These are phyloP conservation scores for Atkinsonella hypoxylon DNA, from an alignment of 2,329 filamentous ascomycete species.

Conservation along the genomic window DNA sequence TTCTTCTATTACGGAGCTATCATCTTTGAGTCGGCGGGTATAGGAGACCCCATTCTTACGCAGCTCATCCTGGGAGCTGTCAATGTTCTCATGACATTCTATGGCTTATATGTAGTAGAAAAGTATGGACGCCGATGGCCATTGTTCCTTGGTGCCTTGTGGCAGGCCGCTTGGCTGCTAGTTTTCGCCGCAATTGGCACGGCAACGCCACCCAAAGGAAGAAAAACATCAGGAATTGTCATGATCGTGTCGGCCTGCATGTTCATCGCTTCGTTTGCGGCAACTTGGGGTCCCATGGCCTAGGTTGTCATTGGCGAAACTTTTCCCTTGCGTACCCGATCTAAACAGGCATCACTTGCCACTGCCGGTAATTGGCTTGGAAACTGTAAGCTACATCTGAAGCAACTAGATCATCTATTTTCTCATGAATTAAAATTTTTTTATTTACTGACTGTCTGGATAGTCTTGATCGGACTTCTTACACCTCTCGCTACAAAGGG, in stretches of 20 bases:
- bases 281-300: conserved; percentile 57
- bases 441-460: neutral
- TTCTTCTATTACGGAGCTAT: conserved; percentile 56
- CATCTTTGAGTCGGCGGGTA: conserved; percentile 55
- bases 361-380: conserved; percentile 46
- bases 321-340: conserved; percentile 45
- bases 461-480: conserved; percentile 53
- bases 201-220: conserved; percentile 27
- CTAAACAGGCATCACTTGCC: conserved; percentile 41
- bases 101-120: conserved; percentile 57
- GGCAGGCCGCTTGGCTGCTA: conserved; percentile 54
- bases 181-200: conserved; percentile 51
- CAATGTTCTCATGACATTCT: conserved; percentile 56
- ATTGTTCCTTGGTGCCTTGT: conserved; percentile 52
- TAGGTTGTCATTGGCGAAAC: conserved; percentile 59
- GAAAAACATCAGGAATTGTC: conserved; percentile 42
- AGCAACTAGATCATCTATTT: neutral
- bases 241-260: conserved; percentile 64
- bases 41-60: conserved; percentile 52
- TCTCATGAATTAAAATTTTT: no score
- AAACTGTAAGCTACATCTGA: conserved; percentile 32
- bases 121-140: conserved; percentile 56
- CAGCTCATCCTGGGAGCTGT: conserved; percentile 58
- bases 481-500: conserved; percentile 51
- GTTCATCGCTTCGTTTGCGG: conserved; percentile 61